Conservation (phyloP, 331 rosid genomes). For the Phaseolus coccineus region DNA sequence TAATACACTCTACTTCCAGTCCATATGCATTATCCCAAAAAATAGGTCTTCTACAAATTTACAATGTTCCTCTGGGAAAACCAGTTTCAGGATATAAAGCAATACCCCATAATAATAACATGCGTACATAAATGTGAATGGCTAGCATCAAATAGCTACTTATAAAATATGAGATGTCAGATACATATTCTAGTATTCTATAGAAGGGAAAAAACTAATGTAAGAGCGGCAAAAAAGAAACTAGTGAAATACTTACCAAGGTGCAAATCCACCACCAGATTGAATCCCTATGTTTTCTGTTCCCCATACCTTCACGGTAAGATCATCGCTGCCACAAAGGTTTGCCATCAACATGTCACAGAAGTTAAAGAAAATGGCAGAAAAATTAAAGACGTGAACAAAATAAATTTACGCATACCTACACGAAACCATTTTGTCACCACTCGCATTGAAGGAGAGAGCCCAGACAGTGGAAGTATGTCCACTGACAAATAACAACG, state of each 20-base stretch:
- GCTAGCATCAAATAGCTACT: not conserved
- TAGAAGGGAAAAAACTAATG: not conserved
- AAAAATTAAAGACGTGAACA: slow-evolving; percentile 24
- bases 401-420: slow-evolving; percentile 57
- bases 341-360: slow-evolving; percentile 29
- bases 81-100: slow-evolving; percentile 13
- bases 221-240: not conserved
- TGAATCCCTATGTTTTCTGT: slow-evolving; percentile 56
- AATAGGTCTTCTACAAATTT: not conserved
- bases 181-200: slow-evolving; percentile 13
- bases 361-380: slow-evolving; percentile 31
- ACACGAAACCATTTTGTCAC: slow-evolving; percentile 88
- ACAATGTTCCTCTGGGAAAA: slow-evolving; percentile 10
- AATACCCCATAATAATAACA: slow-evolving; percentile 6
- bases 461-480: slow-evolving; percentile 93
- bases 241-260: slow-evolving; percentile 66
- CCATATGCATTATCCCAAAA: not conserved
- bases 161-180: slow-evolving; percentile 6
- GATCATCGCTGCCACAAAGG: slow-evolving; percentile 71
- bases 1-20: not conserved
- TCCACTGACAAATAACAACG: slow-evolving; percentile 65
- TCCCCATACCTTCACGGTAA: slow-evolving; percentile 85
- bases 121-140: not conserved
- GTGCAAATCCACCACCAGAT: slow-evolving; percentile 64
- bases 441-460: slow-evolving; percentile 69